Percentiles rank a stretch among this genome's conserved stretches.
Conservation (phyloP, 441 rosid genomes). For the Pelargonium fulgidum region DNA sequence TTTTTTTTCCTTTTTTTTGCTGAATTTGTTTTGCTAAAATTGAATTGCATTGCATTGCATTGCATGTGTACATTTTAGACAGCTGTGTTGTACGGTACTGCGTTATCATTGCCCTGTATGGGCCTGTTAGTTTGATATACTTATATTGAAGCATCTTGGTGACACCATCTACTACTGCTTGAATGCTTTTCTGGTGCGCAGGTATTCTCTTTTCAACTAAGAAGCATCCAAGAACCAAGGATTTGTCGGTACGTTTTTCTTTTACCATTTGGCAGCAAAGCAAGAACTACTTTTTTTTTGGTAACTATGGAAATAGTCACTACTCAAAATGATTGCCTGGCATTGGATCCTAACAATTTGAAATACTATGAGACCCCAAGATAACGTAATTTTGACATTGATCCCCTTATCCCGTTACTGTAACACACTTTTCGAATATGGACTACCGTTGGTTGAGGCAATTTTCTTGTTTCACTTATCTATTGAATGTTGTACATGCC, state of each 20-base stretch:
- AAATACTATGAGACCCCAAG: too few species aligned
- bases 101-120: neutral
- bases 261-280: constrained; percentile 12
- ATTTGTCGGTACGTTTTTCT: constrained; percentile 56
- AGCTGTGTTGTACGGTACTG: neutral
- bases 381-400: too few species aligned
- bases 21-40: neutral
- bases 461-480: too few species aligned
- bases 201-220: constrained; percentile 85
- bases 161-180: neutral
- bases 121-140: constrained; percentile 5
- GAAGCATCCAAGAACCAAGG: constrained; percentile 87
- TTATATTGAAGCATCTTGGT: neutral
- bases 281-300: neutral
- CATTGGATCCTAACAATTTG: too few species aligned
- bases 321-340: too few species aligned
- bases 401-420: too few species aligned
- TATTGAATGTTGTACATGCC: too few species aligned
- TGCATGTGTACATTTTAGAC: constrained; percentile 3
- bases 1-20: neutral
- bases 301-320: neutral
- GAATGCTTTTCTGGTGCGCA: constrained; percentile 28
- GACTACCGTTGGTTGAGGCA: too few species aligned
- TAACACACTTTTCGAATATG: too few species aligned
- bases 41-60: constrained; percentile 7